Percentiles rank a stretch among this genome's conserved stretches.
These are phyloP conservation scores for Aspergillus texensis DNA, from an alignment of 2,329 filamentous ascomycete genomes.

Conservation along the genomic window DNA sequence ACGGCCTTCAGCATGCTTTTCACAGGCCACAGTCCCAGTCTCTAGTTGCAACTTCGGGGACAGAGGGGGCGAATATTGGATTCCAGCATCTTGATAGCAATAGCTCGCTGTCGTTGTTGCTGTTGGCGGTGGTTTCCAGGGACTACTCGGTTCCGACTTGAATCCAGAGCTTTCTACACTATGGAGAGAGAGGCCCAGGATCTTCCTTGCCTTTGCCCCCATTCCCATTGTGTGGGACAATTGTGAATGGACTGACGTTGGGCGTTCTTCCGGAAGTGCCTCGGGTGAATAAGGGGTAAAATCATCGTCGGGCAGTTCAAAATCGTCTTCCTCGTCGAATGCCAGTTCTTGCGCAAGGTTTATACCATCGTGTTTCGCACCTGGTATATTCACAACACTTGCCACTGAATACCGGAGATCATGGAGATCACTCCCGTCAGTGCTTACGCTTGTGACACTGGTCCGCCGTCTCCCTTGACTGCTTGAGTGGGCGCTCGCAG, in stretches of 20 bases:
- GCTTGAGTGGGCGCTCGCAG: conserved; percentile 71
- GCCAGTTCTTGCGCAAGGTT: conserved; percentile 90
- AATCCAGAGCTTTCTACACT: conserved; percentile 28
- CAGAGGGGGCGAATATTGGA: conserved; percentile 81
- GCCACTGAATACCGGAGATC: conserved; percentile 73
- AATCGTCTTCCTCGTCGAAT: conserved; percentile 75
- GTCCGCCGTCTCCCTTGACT: conserved; percentile 64
- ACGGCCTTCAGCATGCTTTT: conserved; percentile 5
- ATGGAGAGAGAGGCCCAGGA: conserved; percentile 48
- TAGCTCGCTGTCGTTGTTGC: not conserved
- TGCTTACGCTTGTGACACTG: conserved; percentile 56
- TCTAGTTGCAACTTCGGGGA: conserved; percentile 57
- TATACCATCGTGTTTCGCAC: conserved; percentile 64
- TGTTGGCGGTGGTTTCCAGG: conserved; percentile 49
- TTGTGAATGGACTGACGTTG: conserved; percentile 44
- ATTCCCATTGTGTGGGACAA: conserved; percentile 37
- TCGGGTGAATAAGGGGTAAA: conserved; percentile 61
- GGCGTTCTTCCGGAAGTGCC: conserved; percentile 48
- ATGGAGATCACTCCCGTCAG: conserved; percentile 51
- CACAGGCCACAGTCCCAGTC: conserved; percentile 9
- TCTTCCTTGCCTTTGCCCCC: conserved; percentile 46
- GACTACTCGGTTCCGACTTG: conserved; percentile 39
- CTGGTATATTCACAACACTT: conserved; percentile 57
- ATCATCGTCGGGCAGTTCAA: conserved; percentile 67
- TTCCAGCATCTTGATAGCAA: conserved; percentile 71